Base-by-base conservation (phyloP, 805 yeast species). In the Lachancea sp. region DNA sequence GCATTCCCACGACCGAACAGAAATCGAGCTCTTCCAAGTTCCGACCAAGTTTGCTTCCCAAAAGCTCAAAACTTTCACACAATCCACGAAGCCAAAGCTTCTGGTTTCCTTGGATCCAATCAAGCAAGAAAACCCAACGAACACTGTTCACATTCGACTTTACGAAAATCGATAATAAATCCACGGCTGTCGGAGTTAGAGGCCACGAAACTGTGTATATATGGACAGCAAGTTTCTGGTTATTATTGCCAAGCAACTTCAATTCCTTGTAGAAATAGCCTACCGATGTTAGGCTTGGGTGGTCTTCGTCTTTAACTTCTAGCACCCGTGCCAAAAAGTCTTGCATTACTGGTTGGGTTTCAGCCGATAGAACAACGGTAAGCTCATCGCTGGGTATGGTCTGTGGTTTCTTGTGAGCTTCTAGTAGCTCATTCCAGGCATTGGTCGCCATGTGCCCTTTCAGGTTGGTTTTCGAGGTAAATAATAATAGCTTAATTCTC, bases 61-160 rank as follows among this genome's bases (percentile, higher is more conserved):
- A 20, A n/a, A 17, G 19, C 17, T 28, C 37, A n/a, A 36, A n/a
- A 16, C 45, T 34, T 15, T 29, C 31, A 15, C 22, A 29, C 16
- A 52, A 26, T 18, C 49, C 45, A n/a, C 42, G 31, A 6, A 54
- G 33, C 61, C 61, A 56, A 12, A 19, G 13, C 18, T 40, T 40
- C n/a, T 54, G 57, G 29, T 43, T 41, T 3, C 40, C 32, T 19
- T 43, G 38, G 4, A 45, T 23, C 61, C 61, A 56, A 41, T 56
- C 59, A 15, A 56, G 38, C 8, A 56, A 18, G 21, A 52, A 41
- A 13, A 32, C 36, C 41, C 41, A 38, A 19, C 34, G 34, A 20
- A 26, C 28, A 16, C 21, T 17, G 16, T 17, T 12, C 12, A 22
- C 24, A 12, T 32, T 33, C 12, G 36, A 17, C 7, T 32, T 24